Conservation (phyloP, 768 basidiomycete species). For the Tulasnella sp. region DNA sequence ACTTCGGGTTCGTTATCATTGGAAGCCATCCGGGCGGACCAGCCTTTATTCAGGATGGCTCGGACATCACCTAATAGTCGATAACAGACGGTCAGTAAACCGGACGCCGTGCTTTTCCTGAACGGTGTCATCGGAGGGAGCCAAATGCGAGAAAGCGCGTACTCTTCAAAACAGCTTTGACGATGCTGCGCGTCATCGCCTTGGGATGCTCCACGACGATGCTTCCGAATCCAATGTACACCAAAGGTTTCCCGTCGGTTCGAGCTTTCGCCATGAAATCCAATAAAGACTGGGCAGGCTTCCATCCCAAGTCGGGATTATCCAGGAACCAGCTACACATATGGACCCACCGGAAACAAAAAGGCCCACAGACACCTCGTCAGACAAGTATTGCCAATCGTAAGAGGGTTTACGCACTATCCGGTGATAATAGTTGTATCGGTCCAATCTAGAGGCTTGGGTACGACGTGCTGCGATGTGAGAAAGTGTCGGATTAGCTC, state of each 20-base stretch:
- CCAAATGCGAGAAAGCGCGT: conserved; percentile 16
- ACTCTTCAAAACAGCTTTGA: conserved; percentile 52
- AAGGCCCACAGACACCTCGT: neutral
- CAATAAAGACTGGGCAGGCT: conserved; percentile 37
- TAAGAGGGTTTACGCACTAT: conserved; percentile 31
- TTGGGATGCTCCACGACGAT: conserved; percentile 54
- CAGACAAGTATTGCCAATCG: neutral
- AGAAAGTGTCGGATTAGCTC: neutral
- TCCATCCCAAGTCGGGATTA: conserved; percentile 49
- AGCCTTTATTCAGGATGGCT: conserved; percentile 57
- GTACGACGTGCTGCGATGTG: conserved; percentile 38
- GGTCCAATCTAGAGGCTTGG: conserved; percentile 60
- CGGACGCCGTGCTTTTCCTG: too few relatives aligned
- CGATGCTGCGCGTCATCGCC: conserved; percentile 41
- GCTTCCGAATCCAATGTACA: conserved; percentile 62
- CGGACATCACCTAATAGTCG: conserved; percentile 40
- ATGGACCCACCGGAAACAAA: neutral
- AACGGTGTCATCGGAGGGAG: neutral
- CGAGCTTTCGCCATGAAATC: conserved; percentile 47
- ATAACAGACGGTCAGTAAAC: neutral
- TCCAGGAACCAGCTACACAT: conserved; percentile 51
- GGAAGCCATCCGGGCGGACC: conserved; percentile 46
- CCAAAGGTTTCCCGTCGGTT: conserved; percentile 43
- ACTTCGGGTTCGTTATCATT: conserved; percentile 32
- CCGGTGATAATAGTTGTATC: conserved; percentile 46